These are phyloP conservation scores for Phoma herbarum DNA, from an alignment of 2,329 filamentous ascomycete species.

Conservation along the genomic window DNA sequence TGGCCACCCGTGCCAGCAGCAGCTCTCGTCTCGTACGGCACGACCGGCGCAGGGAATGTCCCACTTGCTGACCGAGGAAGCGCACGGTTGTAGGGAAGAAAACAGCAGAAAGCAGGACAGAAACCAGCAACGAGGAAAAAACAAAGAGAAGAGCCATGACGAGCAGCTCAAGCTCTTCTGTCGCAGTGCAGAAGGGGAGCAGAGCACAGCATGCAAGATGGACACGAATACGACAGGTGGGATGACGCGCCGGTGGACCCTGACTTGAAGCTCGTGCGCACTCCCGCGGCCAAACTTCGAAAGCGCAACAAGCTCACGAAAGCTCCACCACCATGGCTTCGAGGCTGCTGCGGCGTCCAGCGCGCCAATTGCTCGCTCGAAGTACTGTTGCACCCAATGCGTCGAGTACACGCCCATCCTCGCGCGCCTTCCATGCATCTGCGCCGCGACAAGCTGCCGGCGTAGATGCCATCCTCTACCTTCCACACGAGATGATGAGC, in stretches of 20 bases:
- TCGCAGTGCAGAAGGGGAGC: constrained; percentile 16
- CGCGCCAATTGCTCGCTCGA: constrained; percentile 38
- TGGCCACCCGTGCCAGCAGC: constrained; percentile 43
- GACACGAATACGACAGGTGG: constrained; percentile 34
- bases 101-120: constrained; percentile 30
- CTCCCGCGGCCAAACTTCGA: constrained; percentile 27
- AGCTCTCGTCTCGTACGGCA: constrained; percentile 46
- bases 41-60: constrained; percentile 42
- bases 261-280: constrained; percentile 23
- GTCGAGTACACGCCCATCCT: constrained; percentile 5
- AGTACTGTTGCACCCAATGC: constrained; percentile 10
- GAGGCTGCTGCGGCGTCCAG: constrained; percentile 32
- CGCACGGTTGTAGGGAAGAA: constrained; percentile 42
- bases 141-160: constrained; percentile 40
- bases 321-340: constrained; percentile 37
- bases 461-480: constrained; percentile 54
- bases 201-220: constrained; percentile 23
- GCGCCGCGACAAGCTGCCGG: constrained; percentile 49
- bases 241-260: constrained; percentile 38
- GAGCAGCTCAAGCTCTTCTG: constrained; percentile 25
- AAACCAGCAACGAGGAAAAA: constrained; percentile 40
- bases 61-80: constrained; percentile 40
- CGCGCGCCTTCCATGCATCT: constrained; percentile 62
- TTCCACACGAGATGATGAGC: constrained; percentile 58
- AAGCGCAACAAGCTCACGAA: constrained; percentile 8